phyloP scores from a whole-genome alignment of 106 monocot species.

The Dioscorea alata region DNA sequence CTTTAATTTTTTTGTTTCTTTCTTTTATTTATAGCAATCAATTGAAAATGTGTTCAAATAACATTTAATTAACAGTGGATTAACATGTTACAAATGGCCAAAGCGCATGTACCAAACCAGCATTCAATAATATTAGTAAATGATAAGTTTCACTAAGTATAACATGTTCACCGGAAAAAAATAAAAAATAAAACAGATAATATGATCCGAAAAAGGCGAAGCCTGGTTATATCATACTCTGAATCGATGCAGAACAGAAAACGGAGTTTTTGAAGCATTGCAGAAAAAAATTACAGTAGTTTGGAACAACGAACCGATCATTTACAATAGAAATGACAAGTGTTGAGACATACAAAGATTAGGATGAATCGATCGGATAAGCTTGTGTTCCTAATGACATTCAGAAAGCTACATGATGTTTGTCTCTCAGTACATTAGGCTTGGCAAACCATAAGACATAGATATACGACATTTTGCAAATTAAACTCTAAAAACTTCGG shows the following conservation, averaged over 20 bases:
- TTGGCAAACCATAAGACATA: conserved; percentile 18
- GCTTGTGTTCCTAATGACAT: background rate
- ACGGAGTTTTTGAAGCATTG: background rate
- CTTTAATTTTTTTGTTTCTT: too few relatives aligned
- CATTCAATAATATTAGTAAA: too few relatives aligned
- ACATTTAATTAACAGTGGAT: too few relatives aligned
- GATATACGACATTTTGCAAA: conserved; percentile 1
- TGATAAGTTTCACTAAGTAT: background rate
- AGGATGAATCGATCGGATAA: conserved; percentile 1
- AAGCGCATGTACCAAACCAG: too few relatives aligned
- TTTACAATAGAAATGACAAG: conserved; percentile 23
- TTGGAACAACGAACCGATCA: conserved; percentile 24
- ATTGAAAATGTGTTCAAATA: too few relatives aligned
- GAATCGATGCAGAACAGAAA: background rate
- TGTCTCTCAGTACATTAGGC: background rate
- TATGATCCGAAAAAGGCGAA: conserved; percentile 5
- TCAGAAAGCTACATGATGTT: conserved; percentile 8
- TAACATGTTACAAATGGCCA: too few relatives aligned
- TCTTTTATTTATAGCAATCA: too few relatives aligned
- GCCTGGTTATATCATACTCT: conserved; percentile 12
- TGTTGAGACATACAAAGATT: conserved; percentile 10
- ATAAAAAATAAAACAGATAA: conserved; percentile 24
- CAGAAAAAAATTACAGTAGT: conserved; percentile 8
- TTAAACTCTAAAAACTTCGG: conserved; percentile 2
- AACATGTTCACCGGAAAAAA: conserved; percentile 19